Conservation (phyloP, 2,329 filamentous ascomycete species). For the Colletotrichum tabaci region DNA sequence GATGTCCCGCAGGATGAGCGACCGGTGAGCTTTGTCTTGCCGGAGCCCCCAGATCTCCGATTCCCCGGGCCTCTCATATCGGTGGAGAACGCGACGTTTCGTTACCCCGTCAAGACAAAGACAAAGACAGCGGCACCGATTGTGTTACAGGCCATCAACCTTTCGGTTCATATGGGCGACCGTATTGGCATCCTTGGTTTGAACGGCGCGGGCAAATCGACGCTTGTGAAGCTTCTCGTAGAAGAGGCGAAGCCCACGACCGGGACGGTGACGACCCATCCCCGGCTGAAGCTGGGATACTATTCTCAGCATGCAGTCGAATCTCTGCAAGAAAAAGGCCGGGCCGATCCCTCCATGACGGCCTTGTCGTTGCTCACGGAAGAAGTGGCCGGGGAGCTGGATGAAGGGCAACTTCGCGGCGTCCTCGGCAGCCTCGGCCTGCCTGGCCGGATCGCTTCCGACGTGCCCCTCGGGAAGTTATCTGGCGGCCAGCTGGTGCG, state of each 20-base stretch:
- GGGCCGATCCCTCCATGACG: slow-evolving; percentile 67
- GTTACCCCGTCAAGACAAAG: slow-evolving; percentile 62
- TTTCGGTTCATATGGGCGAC: slow-evolving; percentile 81
- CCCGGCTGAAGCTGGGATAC: slow-evolving; percentile 79
- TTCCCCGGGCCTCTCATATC: slow-evolving; percentile 83
- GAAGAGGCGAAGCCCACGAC: slow-evolving; percentile 70
- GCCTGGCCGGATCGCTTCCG: slow-evolving; percentile 78
- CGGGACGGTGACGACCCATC: slow-evolving; percentile 76
- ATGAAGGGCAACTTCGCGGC: slow-evolving; percentile 78
- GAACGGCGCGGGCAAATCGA: slow-evolving; percentile 88
- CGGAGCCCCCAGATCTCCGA: slow-evolving; percentile 77
- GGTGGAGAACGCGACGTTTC: slow-evolving; percentile 78
- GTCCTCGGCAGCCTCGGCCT: slow-evolving; percentile 80
- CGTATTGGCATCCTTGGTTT: slow-evolving; percentile 83
- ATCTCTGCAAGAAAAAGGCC: slow-evolving; percentile 69
- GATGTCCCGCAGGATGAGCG: slow-evolving; percentile 77
- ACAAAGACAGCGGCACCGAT: slow-evolving; percentile 54
- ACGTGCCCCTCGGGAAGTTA: slow-evolving; percentile 80
- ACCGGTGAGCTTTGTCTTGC: slow-evolving; percentile 70
- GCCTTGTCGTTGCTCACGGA: slow-evolving; percentile 75
- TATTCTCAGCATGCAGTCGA: slow-evolving; percentile 88
- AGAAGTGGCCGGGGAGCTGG: slow-evolving; percentile 66
- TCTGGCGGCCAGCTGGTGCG: slow-evolving; percentile 85
- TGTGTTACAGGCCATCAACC: slow-evolving; percentile 73
- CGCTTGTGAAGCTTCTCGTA: slow-evolving; percentile 80